These are phyloP conservation scores for Hypomyces perniciosus DNA, from an alignment of 2,329 filamentous ascomycete species.

Conservation along the genomic window DNA sequence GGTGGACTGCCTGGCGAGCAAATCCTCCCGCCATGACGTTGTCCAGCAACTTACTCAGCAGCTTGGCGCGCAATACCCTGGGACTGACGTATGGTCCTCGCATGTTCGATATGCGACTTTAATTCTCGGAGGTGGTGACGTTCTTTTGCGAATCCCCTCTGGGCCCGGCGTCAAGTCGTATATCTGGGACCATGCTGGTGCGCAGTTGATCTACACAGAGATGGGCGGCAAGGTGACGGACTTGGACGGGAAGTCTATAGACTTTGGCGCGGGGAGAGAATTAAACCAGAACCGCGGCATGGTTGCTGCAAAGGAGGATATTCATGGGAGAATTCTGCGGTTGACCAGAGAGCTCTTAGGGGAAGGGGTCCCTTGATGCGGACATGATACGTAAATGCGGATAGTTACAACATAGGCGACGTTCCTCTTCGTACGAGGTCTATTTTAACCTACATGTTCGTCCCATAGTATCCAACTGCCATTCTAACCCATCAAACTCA, in stretches of 20 bases:
- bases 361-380: not conserved
- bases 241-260: slow-evolving; percentile 30
- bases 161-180: slow-evolving; percentile 19
- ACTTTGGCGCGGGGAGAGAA: slow-evolving; percentile 31
- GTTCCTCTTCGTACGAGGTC: too few relatives aligned
- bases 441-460: too few relatives aligned
- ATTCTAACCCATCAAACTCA: too few relatives aligned
- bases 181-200: slow-evolving; percentile 52
- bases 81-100: slow-evolving; percentile 35
- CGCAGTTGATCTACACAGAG: slow-evolving; percentile 52
- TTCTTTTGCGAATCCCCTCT: slow-evolving; percentile 28
- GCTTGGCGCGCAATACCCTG: slow-evolving; percentile 29
- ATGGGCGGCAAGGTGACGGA: slow-evolving; percentile 49
- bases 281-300: slow-evolving; percentile 30
- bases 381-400: not conserved
- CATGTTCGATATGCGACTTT: slow-evolving; percentile 35
- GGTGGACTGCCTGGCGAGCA: slow-evolving; percentile 29
- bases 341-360: slow-evolving; percentile 16
- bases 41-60: slow-evolving; percentile 22
- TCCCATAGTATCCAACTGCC: too few relatives aligned
- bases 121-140: slow-evolving; percentile 31
- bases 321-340: slow-evolving; percentile 37
- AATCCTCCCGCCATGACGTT: slow-evolving; percentile 28
- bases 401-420: not conserved
- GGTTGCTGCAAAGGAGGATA: slow-evolving; percentile 37